Base-by-base conservation (phyloP, 805 yeast species). In the Saturnispora dispora region DNA sequence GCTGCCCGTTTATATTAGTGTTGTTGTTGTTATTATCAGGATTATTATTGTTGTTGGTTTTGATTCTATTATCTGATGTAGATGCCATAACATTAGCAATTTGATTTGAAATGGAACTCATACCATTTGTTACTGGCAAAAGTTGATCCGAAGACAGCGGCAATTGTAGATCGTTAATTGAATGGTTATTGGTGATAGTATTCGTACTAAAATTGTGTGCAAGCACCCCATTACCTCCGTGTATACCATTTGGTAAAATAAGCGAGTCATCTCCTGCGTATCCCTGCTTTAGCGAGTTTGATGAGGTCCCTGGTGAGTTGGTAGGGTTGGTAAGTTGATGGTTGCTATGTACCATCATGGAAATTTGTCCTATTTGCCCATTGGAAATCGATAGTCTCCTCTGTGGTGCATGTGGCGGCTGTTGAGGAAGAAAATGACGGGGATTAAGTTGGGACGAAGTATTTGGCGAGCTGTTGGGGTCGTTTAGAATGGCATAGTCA, bases 311-410 rank as follows among this genome's bases (percentile, higher is more conserved):
- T 4, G 42, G 22, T 3, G 55, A 41, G 32, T 43, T 46, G 4
- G 56, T 36, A 5, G 52, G 48, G 22, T 35, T 42, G 2, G 47
- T n/a, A 35, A 46, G 22, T 23, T 28, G 37, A 15, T 40, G 45
- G 27, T 23, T n/a, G 23, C 13, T 33, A 50, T 59, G 66, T 23
- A 55, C 63, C 60, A 66, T 60, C 63, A 60, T 62, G 48, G 64
- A 60, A 35, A 85, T 76, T 61, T 85, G 95, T 46, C 89, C 86
- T 57, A 85, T 85, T 61, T 85, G 95, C 60, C 95, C 95, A 66
- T 85, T 85, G 10, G 91, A 83, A 48, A 85, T 85, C 43, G 93
- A 85, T 2, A 85, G 81, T 62, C 95, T 75, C 63, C 93, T 72
- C 61, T 83, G 71, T 35, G 64, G 49, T n/a, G 27, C n/a, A 20